A percentile compares a stretch with the other conserved stretches of the same genome.
Conservation (phyloP, 2,329 filamentous ascomycete species). For the Bimuria novae-zelandiae region DNA sequence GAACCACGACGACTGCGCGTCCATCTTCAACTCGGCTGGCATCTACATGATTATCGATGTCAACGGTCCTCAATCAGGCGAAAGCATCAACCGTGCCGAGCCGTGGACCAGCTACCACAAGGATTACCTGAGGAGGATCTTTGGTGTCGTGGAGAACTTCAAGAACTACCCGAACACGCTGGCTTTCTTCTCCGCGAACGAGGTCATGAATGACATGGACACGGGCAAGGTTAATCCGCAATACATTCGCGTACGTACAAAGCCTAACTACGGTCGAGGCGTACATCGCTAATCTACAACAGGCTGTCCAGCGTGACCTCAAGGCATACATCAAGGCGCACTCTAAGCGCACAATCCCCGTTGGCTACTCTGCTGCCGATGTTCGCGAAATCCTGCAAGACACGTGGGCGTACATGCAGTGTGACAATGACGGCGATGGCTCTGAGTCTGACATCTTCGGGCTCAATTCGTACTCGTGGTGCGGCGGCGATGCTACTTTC, state of each 20-base stretch:
- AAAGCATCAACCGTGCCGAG: constrained; percentile 60
- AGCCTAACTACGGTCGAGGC: background rate
- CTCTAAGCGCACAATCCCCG: constrained; percentile 61
- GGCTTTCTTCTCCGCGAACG: constrained; percentile 70
- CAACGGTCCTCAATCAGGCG: constrained; percentile 62
- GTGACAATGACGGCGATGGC: constrained; percentile 59
- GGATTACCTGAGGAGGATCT: constrained; percentile 62
- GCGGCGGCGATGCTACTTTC: constrained; percentile 69
- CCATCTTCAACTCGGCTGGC: constrained; percentile 68
- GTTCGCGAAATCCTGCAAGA: constrained; percentile 75
- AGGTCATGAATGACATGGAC: constrained; percentile 66
- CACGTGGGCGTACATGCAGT: constrained; percentile 77
- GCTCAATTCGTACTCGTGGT: constrained; percentile 76
- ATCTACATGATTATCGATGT: constrained; percentile 71
- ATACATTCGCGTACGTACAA: constrained; percentile 58
- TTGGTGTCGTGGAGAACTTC: constrained; percentile 68
- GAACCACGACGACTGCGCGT: constrained; percentile 65
- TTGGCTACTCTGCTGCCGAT: constrained; percentile 74
- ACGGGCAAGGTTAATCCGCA: constrained; percentile 58
- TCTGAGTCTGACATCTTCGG: constrained; percentile 76
- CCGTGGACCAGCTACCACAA: constrained; percentile 61
- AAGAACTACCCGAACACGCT: constrained; percentile 68
- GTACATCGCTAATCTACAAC: constrained; percentile 14
- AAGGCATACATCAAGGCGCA: constrained; percentile 70
- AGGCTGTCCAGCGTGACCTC: constrained; percentile 68